Evolutionary conservation across 352 stramenopile species (phyloP), one percentile per base, ranked within the genome.

Genomic region (Phytophthora cryptogea): DNA sequence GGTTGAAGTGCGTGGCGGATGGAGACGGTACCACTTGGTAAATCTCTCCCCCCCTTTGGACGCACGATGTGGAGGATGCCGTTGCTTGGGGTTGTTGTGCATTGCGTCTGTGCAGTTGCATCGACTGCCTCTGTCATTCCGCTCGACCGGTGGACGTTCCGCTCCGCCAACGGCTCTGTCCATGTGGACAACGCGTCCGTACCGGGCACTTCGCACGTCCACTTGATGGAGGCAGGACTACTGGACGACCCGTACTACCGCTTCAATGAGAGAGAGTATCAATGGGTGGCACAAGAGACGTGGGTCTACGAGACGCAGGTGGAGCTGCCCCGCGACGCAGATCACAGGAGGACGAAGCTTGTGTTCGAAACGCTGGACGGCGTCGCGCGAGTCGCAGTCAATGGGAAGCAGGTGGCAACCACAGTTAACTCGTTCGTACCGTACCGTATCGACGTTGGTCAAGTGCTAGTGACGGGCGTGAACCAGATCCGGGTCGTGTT

Each of bases 291-390:
- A 17, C 33, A 54, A 13, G 75, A 90, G 37, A 88, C 73, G 54
- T 96, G 87, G 87, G 63, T 74, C 11, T 96, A 95, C 68, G 72
- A 89, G 65, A 83, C 78, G 11, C 36, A 66, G 0, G 58, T 88
- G 47, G 61, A 63, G 11, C 51, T 89, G 14, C 11, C 59, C n/a
- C 27, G 31, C 40, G 32, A 49, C 3, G 23, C 17, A 17, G 44
- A 27, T 5, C 26, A 53, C 8, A 41, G 27, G 14, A 55, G 53
- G 17, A 37, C 52, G 28, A 54, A 16, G 35, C 63, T 94, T 13
- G 63, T 80, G 56, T 90, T 93, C 41, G 80, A 90, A 59, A 75
- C 59, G 9, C 66, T 96, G 35, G 87, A 94, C 30, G 86, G 83
- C 11, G 68, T 90, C 17, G 83, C 86, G 17, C 70, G 76, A 8